A percentile compares a stretch with the other conserved stretches of the same genome.
Evolutionary conservation across 768 basidiomycete genomes (phyloP).

Genomic region (Polyporus arcularius): DNA sequence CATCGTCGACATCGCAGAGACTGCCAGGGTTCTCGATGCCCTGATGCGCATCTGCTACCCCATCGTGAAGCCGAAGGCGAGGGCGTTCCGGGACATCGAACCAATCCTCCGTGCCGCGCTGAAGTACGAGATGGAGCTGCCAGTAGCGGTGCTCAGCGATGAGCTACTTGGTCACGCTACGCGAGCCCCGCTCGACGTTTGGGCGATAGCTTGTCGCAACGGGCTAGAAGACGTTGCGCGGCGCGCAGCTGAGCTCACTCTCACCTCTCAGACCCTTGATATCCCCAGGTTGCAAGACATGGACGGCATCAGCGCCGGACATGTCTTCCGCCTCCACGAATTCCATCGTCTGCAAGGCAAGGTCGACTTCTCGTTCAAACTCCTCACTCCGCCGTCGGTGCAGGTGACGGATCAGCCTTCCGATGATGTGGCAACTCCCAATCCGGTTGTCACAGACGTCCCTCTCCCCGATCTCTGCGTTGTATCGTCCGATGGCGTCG

Average conservation of each 20-base stretch:
- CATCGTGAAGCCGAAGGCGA: slow-evolving; percentile 23
- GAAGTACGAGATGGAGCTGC: slow-evolving; percentile 22
- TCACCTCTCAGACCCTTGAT: background rate
- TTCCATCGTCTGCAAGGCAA: background rate
- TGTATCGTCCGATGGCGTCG: background rate
- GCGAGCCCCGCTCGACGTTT: background rate
- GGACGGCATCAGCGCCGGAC: background rate
- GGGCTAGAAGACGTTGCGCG: slow-evolving; percentile 2
- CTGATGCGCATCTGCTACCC: slow-evolving; percentile 35
- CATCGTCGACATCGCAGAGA: slow-evolving; percentile 10
- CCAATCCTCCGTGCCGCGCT: slow-evolving; percentile 23
- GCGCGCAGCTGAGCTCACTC: background rate
- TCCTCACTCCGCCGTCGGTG: background rate
- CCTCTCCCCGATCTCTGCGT: background rate
- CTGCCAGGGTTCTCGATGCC: slow-evolving; percentile 10
- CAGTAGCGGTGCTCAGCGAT: background rate
- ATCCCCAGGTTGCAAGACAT: background rate
- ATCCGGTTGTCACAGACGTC: background rate
- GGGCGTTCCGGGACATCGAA: background rate
- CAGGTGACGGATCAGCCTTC: background rate
- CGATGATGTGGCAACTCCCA: background rate
- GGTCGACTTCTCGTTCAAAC: background rate
- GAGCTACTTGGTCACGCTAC: background rate
- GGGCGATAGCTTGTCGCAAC: slow-evolving; percentile 4
- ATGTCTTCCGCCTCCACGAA: background rate